Percentiles rank a stretch among this genome's conserved stretches.
Conservation (phyloP, 2,329 filamentous ascomycete genomes). For the Claviceps purpurea region DNA sequence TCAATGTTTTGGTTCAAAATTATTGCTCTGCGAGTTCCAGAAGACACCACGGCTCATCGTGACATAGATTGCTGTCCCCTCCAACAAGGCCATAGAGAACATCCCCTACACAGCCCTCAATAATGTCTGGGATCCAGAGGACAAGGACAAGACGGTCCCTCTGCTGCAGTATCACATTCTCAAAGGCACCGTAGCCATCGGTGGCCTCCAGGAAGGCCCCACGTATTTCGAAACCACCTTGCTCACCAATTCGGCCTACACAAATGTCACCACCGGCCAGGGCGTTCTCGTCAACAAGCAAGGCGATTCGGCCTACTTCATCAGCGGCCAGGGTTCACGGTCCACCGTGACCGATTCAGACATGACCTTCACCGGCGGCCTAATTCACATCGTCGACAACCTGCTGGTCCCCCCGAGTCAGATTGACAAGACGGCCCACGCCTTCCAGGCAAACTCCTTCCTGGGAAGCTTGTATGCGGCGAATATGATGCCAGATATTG, state of each 20-base stretch:
- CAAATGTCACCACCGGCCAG: constrained; percentile 37
- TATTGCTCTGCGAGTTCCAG: too few relatives aligned
- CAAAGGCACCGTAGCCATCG: constrained; percentile 31
- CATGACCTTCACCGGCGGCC: constrained; percentile 32
- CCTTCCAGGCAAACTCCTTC: constrained; percentile 30
- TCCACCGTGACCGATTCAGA: constrained; percentile 29
- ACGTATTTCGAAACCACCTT: constrained; percentile 29
- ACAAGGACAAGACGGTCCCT: constrained; percentile 28
- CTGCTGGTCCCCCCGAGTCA: constrained; percentile 34
- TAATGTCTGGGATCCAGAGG: constrained; percentile 30
- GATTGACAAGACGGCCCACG: constrained; percentile 35
- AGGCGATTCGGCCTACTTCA: constrained; percentile 30
- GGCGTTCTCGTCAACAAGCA: constrained; percentile 32
- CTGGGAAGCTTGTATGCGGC: constrained; percentile 20
- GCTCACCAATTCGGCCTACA: constrained; percentile 27
- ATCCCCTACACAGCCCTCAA: constrained; percentile 38
- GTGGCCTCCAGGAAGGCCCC: constrained; percentile 21
- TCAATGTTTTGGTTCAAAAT: not conserved
- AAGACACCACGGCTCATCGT: too few relatives aligned
- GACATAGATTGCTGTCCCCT: constrained; percentile 39
- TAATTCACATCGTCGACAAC: constrained; percentile 39
- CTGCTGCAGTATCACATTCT: constrained; percentile 52
- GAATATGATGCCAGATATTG: constrained; percentile 25
- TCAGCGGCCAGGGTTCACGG: constrained; percentile 33
- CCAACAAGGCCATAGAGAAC: constrained; percentile 41